A percentile compares a stretch with the other conserved stretches of the same genome.
These are phyloP conservation scores for Claviceps capensis DNA, from an alignment of 2,329 filamentous ascomycete genomes.

Conservation along the genomic window DNA sequence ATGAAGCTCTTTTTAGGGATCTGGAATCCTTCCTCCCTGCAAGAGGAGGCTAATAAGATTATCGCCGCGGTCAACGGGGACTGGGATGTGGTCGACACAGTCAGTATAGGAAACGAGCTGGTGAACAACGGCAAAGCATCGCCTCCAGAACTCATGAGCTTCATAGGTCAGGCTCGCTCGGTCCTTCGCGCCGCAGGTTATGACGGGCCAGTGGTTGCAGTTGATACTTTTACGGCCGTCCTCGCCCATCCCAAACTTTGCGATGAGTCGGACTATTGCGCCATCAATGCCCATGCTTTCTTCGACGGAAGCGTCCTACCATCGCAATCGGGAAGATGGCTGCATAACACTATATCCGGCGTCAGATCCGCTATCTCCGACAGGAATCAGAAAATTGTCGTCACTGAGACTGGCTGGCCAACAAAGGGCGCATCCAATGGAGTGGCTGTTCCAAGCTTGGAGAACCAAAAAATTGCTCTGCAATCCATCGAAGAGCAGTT, in stretches of 20 bases:
- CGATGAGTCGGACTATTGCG: conserved; percentile 60
- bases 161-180: conserved; percentile 42
- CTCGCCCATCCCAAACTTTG: conserved; percentile 56
- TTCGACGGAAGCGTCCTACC: conserved; percentile 55
- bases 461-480: conserved; percentile 54
- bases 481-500: conserved; percentile 49
- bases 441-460: conserved; percentile 50
- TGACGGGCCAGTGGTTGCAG: conserved; percentile 59
- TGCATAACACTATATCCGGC: conserved; percentile 38
- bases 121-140: conserved; percentile 50
- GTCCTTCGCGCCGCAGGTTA: conserved; percentile 51
- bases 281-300: conserved; percentile 73
- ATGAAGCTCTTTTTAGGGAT: conserved; percentile 66
- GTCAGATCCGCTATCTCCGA: conserved; percentile 29
- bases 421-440: conserved; percentile 52
- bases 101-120: conserved; percentile 70
- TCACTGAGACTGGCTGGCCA: conserved; percentile 82
- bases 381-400: conserved; percentile 58
- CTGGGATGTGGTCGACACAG: conserved; percentile 56
- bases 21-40: conserved; percentile 46
- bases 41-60: conserved; percentile 45
- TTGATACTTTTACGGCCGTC: conserved; percentile 65
- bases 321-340: conserved; percentile 51
- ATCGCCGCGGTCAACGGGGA: conserved; percentile 43
- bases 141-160: conserved; percentile 39